Base-by-base conservation (phyloP, 2,329 filamentous ascomycete species). In the Ophiocordyceps camponoti-floridani region DNA sequence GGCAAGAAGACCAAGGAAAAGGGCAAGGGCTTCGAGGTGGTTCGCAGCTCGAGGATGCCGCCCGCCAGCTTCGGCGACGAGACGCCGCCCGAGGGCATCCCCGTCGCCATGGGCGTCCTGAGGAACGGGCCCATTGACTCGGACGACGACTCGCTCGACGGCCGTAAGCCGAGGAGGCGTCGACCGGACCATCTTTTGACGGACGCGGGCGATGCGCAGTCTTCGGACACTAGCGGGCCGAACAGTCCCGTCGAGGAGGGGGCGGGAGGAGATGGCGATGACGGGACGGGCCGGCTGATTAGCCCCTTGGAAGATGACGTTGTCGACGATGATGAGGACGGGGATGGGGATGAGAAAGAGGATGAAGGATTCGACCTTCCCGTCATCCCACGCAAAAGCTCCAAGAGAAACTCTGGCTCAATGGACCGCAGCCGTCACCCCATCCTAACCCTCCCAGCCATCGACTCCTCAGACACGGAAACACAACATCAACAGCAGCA, bases 11-110 rank as follows among this genome's bases (percentile, higher is more conserved):
- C 79, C 7, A 95, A 94, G 57, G 89, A 95, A 51, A 94, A 93
- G 62, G 81, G 82, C 51, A 96, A 96, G 62, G 91, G 91, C 0
- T 98, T 98, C 52, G 91, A 96, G 59, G 91, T 98, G 5, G 89
- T 98, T 14, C 71, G 91, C 54, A 95, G 88, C 58, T 77, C 86
- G 8, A 76, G 88, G 45, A 87, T 91, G 67, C 87, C 87, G 2
- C 81, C 83, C 7, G 79, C 80, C 47, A 82, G 51, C 4, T 72
- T 77, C 47, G 77, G 74, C 38, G 69, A 81, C 47, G 82, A 84
- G 44, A 73, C 77, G 1, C 84, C 74, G 2, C 75, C 75, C 0
- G 74, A 80, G 52, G 77, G 77, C 2, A 75, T 79, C 35, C 77
- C 77, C 4, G 74, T 81, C 10, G 76, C 76, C 19, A 77, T 74